Base-by-base conservation (phyloP, 495 filamentous ascomycete species). In the Podospora pseudopauciseta region DNA sequence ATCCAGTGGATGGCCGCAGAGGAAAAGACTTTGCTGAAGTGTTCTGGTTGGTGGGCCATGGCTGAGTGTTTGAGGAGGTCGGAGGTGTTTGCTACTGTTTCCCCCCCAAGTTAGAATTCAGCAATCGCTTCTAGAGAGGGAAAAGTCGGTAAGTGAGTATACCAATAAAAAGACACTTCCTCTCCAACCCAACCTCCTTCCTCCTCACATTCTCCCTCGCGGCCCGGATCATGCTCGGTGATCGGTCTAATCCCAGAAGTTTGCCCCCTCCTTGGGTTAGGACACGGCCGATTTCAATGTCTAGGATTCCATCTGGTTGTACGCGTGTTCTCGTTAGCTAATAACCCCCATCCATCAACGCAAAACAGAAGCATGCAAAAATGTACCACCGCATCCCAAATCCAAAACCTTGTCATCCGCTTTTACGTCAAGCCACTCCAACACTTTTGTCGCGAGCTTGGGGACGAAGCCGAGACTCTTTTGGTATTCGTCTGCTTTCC, bases 1-100 rank as follows among this genome's bases (percentile, higher is more conserved):
- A 94, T 88, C 91, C 91, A 94, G 78, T 94, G 91, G 55, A 93
- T 76, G 0, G 91, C 91, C 0, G 91, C 91, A 72, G 93, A 93
- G 55, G 88, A 91, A 75, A 93, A 90, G 69, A 91, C 80, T 75
- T 92, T 92, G 69, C 85, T 86, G 81, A 79, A 83, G 69, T 67
- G 23, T 49, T 67, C 69, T 1, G 49, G 57, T 30, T 77, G 77
- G 0, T 80, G 73, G 30, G 7, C 30, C 30, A 32, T 32, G 55
- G 71, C 64, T 19, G 71, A 28, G 27, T 65, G 49, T 19, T 27
- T 23, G 34, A 70, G 27, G 44, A 80, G 75, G 7, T 66, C 34
- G n/a, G 72, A 77, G 30, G 76, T 79, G 73, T 81, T 79, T 55
- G 78, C 62, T 64, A 80, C 80, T 80, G 28, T 32, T 32, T 7